Percentiles rank a stretch among this genome's conserved stretches.
Conservation (phyloP, 2,329 filamentous ascomycete genomes). For the Colletotrichum orchidophilum region DNA sequence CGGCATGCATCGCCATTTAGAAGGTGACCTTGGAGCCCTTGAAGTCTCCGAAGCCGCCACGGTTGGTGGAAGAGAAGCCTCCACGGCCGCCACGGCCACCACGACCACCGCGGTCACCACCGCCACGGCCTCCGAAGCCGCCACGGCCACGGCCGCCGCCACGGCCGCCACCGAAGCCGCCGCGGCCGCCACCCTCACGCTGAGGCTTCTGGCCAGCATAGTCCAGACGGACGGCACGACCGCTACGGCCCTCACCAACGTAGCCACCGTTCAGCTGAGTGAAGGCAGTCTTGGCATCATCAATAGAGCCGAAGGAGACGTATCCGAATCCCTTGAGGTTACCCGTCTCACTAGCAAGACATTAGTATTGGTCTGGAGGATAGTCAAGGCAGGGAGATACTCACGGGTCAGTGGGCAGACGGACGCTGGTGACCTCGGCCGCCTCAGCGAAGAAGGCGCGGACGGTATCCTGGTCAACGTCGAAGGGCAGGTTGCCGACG, state of each 20-base stretch:
- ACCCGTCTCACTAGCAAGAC: slow-evolving; percentile 71
- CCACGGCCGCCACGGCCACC: slow-evolving; percentile 63
- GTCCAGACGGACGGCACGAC: slow-evolving; percentile 84
- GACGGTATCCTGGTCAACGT: slow-evolving; percentile 80
- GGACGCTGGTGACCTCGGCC: slow-evolving; percentile 78
- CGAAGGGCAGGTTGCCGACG: slow-evolving; percentile 90
- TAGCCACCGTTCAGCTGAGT: slow-evolving; percentile 74
- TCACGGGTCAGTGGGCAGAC: slow-evolving; percentile 85
- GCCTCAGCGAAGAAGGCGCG: slow-evolving; percentile 78
- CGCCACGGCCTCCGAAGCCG: slow-evolving; percentile 60
- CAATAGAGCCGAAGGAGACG: slow-evolving; percentile 81
- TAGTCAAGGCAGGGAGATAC: slow-evolving; percentile 40
- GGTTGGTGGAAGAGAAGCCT: slow-evolving; percentile 55
- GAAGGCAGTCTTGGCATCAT: slow-evolving; percentile 83
- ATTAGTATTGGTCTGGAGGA: slow-evolving; percentile 37
- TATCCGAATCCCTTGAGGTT: slow-evolving; percentile 94
- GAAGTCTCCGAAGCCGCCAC: slow-evolving; percentile 54
- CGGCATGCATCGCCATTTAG: slow-evolving; percentile 46
- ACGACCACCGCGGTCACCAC: slow-evolving; percentile 59
- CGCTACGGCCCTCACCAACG: slow-evolving; percentile 71
- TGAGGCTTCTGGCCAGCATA: slow-evolving; percentile 74
- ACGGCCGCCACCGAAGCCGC: slow-evolving; percentile 47
- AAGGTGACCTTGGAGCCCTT: slow-evolving; percentile 84
- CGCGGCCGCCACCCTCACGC: slow-evolving; percentile 61
- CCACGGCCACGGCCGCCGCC: slow-evolving; percentile 62